Conservation (phyloP, 371 early-diverging fungal genomes). For the Chytridium lagenaria region DNA sequence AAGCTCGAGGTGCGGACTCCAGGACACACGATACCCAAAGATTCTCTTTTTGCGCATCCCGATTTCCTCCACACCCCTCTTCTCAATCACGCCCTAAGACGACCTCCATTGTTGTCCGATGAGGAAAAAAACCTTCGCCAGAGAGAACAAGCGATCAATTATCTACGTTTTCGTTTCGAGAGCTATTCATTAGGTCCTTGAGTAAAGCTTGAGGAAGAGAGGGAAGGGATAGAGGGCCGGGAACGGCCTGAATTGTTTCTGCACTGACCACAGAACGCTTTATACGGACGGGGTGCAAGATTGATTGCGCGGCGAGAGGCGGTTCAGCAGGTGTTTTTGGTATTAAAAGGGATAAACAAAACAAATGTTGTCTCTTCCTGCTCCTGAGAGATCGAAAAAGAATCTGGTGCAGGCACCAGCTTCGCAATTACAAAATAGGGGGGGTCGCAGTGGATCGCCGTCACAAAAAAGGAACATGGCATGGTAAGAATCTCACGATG, state of each 20-base stretch:
- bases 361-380: not conserved
- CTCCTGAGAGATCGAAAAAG: not conserved
- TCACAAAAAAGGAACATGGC: not conserved
- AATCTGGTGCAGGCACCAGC: not conserved
- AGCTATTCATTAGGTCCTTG: not conserved
- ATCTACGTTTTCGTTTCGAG: too few relatives aligned
- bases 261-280: not conserved
- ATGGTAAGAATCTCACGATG: not conserved
- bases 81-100: too few relatives aligned
- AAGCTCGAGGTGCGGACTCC: too few relatives aligned
- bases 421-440: not conserved
- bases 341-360: not conserved
- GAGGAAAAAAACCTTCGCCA: too few relatives aligned
- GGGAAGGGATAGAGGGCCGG: not conserved
- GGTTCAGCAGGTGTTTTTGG: too few relatives aligned
- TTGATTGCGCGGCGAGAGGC: too few relatives aligned
- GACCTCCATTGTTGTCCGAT: too few relatives aligned
- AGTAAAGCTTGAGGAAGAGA: not conserved
- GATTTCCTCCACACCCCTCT: too few relatives aligned
- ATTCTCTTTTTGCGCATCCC: too few relatives aligned
- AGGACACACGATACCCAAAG: too few relatives aligned
- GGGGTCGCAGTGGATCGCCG: not conserved
- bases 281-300: not conserved
- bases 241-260: too few relatives aligned
- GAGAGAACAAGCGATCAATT: too few relatives aligned